Evolutionary conservation across 345 rosid species (phyloP), one percentile per base, ranked within the genome.

Genomic region (Populus pruinosa): DNA sequence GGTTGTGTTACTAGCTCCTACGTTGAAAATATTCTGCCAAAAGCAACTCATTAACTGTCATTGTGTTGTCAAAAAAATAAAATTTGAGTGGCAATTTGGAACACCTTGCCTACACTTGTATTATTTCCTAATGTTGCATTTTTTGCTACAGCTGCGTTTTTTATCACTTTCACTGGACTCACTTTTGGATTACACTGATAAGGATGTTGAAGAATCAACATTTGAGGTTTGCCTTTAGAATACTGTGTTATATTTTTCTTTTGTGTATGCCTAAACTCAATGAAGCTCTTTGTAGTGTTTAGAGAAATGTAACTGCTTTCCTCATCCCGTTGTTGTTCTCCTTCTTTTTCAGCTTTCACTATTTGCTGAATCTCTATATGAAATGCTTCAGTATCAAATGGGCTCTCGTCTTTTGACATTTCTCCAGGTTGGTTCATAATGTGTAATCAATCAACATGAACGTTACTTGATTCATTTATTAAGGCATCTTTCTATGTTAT

Each of bases 331-430:
- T 53, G 70, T 27, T 71, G 59, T 71, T 69, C 44, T 67, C 16
- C 4, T 20, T 18, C 27, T 66, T 73, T 76, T 85, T 88, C 91
- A 95, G 99, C 86, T 96, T 75, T 92, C 99, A 23, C 79, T 96
- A 86, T 96, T 96, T 89, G 97, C 97, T 5, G 98, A 96, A 85
- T 80, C 93, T 13, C 83, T 96, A 29, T 89, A 87, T 83, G 99
- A 96, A 87, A 91, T 91, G 98, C 93, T 96, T 73, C 97, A 96
- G 83, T 85, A 90, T 86, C 94, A 94, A 89, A 96, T 94, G 97
- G 97, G 98, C 71, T 89, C 86, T 77, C 91, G 93, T 53, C 83
- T 96, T 70, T 86, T 90, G 64, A 76, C 85, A 53, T 96, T 94
- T 89, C 93, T 96, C 75, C 90, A 88, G 98, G 98, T 91, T 83